Conservation (phyloP, 441 rosid genomes). For the Adansonia grandidieri region DNA sequence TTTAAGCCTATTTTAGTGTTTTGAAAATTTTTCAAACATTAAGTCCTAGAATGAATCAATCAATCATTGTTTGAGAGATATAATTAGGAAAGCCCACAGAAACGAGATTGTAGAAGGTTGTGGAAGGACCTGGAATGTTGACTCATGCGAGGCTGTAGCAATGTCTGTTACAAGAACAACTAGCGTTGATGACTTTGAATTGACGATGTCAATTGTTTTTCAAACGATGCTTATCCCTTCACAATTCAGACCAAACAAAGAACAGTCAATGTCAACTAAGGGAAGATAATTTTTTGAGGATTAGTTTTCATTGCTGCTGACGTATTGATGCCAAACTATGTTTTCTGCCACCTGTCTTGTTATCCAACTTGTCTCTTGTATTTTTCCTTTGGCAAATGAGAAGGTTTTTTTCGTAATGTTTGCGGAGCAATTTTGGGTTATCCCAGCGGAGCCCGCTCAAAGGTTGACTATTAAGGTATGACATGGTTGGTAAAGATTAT, state of each 20-base stretch:
- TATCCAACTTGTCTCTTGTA: background rate
- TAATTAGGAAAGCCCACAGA: constrained; percentile 25
- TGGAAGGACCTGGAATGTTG: constrained; percentile 59
- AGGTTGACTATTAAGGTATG: background rate
- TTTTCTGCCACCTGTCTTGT: background rate
- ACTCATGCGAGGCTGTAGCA: background rate
- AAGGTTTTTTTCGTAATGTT: background rate
- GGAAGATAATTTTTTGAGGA: background rate
- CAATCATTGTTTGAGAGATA: background rate
- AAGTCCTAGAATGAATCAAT: background rate
- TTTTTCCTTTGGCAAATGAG: background rate
- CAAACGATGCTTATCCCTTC: constrained; percentile 23
- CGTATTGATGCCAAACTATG: background rate
- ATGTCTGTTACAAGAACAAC: background rate
- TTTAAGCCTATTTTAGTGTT: too few relatives aligned
- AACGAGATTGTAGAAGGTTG: constrained; percentile 34
- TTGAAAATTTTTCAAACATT: too few relatives aligned
- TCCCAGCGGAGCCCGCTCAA: too few relatives aligned
- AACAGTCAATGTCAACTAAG: background rate
- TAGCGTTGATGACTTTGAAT: background rate
- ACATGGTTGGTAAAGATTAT: background rate
- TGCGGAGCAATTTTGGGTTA: background rate
- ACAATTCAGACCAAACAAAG: background rate
- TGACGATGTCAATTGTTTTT: background rate
- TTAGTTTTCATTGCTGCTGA: background rate